Conservation (phyloP, 1,139 yeast genomes). For the Magnusiomyces fungicola region DNA sequence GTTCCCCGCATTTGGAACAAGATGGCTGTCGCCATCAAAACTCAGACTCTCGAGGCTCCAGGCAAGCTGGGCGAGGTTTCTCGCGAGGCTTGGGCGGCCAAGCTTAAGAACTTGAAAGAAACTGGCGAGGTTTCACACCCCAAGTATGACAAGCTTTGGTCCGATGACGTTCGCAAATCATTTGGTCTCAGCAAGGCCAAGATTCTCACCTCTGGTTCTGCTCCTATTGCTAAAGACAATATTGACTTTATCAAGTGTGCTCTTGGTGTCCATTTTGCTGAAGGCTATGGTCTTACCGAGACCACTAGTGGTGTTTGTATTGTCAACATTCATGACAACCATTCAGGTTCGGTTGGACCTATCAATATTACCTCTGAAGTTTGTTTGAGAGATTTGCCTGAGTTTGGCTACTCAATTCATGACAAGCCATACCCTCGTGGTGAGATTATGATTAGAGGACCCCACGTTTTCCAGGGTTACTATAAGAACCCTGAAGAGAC, state of each 20-base stretch:
- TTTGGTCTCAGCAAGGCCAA: constrained; percentile 50
- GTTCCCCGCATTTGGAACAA: constrained; percentile 63
- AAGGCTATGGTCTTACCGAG: constrained; percentile 77
- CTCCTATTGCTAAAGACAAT: constrained; percentile 60
- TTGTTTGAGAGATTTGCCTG: constrained; percentile 57
- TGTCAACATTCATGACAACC: constrained; percentile 41
- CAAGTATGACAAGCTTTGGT: constrained; percentile 44
- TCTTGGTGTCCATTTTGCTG: constrained; percentile 49
- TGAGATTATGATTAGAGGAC: constrained; percentile 61
- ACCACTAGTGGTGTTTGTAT: constrained; percentile 56
- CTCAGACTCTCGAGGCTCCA: constrained; percentile 25
- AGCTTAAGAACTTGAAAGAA: constrained; percentile 30
- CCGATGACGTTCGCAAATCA: constrained; percentile 45
- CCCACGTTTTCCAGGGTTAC: constrained; percentile 54
- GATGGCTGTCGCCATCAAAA: constrained; percentile 47
- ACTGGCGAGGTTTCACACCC: constrained; percentile 34
- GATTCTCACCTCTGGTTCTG: constrained; percentile 54
- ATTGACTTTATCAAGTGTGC: constrained; percentile 53
- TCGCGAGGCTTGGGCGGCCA: constrained; percentile 36
- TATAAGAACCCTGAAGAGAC: constrained; percentile 52
- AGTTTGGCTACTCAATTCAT: constrained; percentile 54
- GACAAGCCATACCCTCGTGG: constrained; percentile 44
- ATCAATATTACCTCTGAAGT: constrained; percentile 47
- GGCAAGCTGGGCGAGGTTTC: constrained; percentile 19
- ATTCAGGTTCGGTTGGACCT: constrained; percentile 55